phyloP scores from a whole-genome alignment of 306 rosid genomes.

The Fragaria nilgerrensis region DNA sequence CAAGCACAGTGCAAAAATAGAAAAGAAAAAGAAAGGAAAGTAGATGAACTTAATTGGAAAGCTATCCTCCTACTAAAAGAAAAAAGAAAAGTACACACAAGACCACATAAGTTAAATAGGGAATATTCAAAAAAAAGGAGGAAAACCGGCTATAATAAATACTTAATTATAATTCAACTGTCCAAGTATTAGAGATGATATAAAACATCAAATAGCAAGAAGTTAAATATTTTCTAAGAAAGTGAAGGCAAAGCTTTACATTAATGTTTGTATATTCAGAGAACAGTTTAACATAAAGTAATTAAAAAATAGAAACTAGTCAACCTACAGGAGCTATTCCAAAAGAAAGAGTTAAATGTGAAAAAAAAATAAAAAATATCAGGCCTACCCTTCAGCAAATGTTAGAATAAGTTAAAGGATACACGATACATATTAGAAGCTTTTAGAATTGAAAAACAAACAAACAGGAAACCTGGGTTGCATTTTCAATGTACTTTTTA shows the following conservation, averaged over 20 bases:
- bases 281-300: neutral
- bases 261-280: neutral
- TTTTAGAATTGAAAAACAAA: neutral
- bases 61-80: neutral
- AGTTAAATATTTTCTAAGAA: neutral
- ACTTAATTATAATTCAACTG: neutral
- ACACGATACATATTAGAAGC: neutral
- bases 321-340: slow-evolving; percentile 13
- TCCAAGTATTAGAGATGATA: neutral
- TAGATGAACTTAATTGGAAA: neutral
- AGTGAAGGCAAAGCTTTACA: neutral
- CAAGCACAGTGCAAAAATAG: neutral
- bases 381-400: slow-evolving; percentile 24
- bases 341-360: slow-evolving; percentile 22
- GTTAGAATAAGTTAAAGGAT: slow-evolving; percentile 2
- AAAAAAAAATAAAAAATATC: neutral
- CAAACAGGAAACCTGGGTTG: slow-evolving; percentile 9
- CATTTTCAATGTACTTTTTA: neutral
- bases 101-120: neutral
- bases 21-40: neutral
- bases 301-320: slow-evolving; percentile 7
- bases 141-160: neutral
- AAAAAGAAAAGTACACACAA: neutral
- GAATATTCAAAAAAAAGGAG: too few species aligned
- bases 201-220: neutral